These are phyloP conservation scores for Coemansia sp. DNA, from an alignment of 192 early-diverging fungal species.

Conservation along the genomic window DNA sequence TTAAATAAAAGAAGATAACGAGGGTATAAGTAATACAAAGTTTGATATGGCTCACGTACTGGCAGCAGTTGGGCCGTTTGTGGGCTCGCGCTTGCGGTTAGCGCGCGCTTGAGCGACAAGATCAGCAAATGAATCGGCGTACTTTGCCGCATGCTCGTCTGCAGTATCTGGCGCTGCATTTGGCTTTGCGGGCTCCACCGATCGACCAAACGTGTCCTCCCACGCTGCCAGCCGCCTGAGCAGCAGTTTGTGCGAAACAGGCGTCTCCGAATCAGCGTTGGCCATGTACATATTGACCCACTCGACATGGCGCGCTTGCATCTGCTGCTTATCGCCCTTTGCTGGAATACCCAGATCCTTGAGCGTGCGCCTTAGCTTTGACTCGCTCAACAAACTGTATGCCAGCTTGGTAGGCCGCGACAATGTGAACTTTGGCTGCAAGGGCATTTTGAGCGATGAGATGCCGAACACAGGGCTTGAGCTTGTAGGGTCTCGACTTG, in stretches of 20 bases:
- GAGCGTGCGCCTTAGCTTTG: constrained; percentile 47
- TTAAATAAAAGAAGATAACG: no score
- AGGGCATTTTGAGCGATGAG: background rate
- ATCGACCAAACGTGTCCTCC: constrained; percentile 28
- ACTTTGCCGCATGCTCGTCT: constrained; percentile 33
- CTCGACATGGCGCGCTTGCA: constrained; percentile 51
- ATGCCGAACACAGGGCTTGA: no score
- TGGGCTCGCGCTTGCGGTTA: constrained; percentile 3
- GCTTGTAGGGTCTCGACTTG: no score
- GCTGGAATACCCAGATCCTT: constrained; percentile 48
- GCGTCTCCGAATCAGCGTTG: constrained; percentile 43
- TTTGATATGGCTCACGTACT: no score
- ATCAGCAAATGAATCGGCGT: constrained; percentile 36
- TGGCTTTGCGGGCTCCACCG: constrained; percentile 5
- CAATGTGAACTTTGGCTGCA: constrained; percentile 15
- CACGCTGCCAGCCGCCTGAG: constrained; percentile 31
- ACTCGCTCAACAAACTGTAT: constrained; percentile 49
- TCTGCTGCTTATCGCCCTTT: constrained; percentile 50
- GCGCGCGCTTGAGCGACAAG: constrained; percentile 31
- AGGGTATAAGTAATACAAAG: no score
- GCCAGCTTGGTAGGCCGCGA: constrained; percentile 53
- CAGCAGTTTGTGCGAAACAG: constrained; percentile 31
- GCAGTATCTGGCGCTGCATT: background rate
- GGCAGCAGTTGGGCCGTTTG: no score
- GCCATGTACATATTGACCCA: constrained; percentile 56